Evolutionary conservation across 305 asterid genomes (phyloP).

Genomic region (Salvia sclarea): DNA sequence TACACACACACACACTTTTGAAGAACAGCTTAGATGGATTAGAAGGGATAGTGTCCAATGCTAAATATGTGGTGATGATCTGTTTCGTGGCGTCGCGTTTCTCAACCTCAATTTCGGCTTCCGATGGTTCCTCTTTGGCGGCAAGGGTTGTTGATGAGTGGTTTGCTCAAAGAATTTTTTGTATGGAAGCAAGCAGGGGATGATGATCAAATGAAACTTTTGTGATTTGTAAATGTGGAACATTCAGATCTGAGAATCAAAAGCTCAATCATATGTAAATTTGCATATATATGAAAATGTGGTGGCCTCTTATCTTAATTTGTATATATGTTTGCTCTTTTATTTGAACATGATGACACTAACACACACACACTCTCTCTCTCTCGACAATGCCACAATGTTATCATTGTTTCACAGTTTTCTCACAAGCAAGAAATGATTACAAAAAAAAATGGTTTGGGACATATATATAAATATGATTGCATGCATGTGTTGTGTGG

Average conservation of each 20-base stretch:
- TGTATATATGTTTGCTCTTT: constrained; percentile 4
- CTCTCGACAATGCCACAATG: no score
- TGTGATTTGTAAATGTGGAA: not conserved
- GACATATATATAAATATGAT: not conserved
- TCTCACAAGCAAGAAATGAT: not conserved
- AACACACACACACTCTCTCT: no score
- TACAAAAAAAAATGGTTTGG: not conserved
- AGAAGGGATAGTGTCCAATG: constrained; percentile 19
- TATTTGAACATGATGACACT: not conserved
- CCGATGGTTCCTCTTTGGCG: constrained; percentile 13
- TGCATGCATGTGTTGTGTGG: not conserved
- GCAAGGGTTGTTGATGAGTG: not conserved
- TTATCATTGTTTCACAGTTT: not conserved
- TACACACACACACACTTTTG: not conserved
- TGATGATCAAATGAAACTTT: constrained; percentile 7
- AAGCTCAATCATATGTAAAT: not conserved
- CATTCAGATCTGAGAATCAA: constrained; percentile 13
- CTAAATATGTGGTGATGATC: not conserved
- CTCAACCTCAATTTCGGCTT: not conserved
- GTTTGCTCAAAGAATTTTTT: not conserved
- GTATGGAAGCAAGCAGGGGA: constrained; percentile 19
- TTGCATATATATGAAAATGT: not conserved
- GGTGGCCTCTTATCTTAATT: not conserved
- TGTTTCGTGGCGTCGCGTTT: not conserved
- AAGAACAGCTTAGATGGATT: not conserved